Evolutionary conservation across 2,329 filamentous ascomycete genomes (phyloP).

Genomic region (Chrysoporthe puriensis): DNA sequence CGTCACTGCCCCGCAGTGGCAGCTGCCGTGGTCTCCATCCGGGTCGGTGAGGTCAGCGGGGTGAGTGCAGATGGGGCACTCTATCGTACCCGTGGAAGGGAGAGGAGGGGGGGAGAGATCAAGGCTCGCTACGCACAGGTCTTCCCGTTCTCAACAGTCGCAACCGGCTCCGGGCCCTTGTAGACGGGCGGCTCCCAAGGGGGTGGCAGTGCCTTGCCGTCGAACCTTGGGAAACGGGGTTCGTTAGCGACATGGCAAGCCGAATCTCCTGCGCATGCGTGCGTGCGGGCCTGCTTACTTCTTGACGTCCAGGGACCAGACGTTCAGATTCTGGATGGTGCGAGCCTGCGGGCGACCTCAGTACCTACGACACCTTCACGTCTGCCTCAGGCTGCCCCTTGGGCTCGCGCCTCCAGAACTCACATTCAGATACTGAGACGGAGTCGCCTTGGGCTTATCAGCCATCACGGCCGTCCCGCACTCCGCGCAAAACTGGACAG

Average conservation of each 20-base stretch:
- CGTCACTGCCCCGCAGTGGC: conserved; percentile 56
- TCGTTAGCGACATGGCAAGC: background rate
- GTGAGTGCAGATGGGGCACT: too few relatives aligned
- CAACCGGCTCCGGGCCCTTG: conserved; percentile 46
- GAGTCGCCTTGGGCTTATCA: conserved; percentile 31
- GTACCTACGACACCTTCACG: background rate
- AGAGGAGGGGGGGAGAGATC: background rate
- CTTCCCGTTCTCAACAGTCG: conserved; percentile 42
- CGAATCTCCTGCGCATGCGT: background rate
- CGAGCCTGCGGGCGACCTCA: conserved; percentile 25
- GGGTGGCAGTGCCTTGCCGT: conserved; percentile 41
- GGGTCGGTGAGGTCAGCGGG: background rate
- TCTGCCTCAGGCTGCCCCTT: background rate
- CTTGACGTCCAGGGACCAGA: conserved; percentile 14
- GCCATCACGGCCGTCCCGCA: conserved; percentile 52
- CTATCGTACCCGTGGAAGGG: too few relatives aligned
- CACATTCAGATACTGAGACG: conserved; percentile 44
- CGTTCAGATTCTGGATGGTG: conserved; percentile 21
- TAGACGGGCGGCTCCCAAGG: conserved; percentile 43
- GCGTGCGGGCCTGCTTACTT: conserved; percentile 5
- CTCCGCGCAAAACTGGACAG: conserved; percentile 52
- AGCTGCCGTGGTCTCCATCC: conserved; percentile 49
- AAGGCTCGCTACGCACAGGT: conserved; percentile 33
- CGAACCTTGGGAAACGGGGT: conserved; percentile 37
- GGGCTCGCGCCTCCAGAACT: conserved; percentile 24